Evolutionary conservation across 2,329 filamentous ascomycete genomes (phyloP).

Genomic region (Penicillium sp.): DNA sequence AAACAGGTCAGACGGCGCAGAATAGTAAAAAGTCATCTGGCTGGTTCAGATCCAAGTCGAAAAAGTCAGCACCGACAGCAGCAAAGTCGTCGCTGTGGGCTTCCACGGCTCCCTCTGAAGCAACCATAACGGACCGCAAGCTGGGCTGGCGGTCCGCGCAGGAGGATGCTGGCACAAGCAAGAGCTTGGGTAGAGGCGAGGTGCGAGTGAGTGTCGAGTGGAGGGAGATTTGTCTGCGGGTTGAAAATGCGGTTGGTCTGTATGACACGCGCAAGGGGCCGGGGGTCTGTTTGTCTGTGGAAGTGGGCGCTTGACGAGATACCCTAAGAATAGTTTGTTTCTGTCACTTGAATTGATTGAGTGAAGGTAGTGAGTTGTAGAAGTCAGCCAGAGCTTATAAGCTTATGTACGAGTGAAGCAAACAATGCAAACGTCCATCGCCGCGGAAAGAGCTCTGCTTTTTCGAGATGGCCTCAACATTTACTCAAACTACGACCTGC

Average conservation of each 20-base stretch:
- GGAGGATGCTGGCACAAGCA: slow-evolving; percentile 7
- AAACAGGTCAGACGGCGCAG: not conserved
- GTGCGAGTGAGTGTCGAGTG: slow-evolving; percentile 30
- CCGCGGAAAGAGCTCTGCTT: no score
- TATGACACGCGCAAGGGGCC: slow-evolving; percentile 39
- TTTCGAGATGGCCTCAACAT: no score
- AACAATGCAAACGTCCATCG: slow-evolving; percentile 19
- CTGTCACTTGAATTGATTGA: not conserved
- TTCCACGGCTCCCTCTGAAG: slow-evolving; percentile 13
- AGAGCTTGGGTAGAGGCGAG: slow-evolving; percentile 18
- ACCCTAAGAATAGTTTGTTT: no score
- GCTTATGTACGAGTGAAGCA: slow-evolving; percentile 13
- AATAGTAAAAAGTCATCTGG: slow-evolving; percentile 1
- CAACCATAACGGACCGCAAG: slow-evolving; percentile 23
- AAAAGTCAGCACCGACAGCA: no score
- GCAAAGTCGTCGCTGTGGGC: slow-evolving; percentile 17
- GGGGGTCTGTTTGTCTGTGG: slow-evolving; percentile 29
- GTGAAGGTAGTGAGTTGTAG: not conserved
- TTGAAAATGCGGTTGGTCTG: slow-evolving; percentile 43
- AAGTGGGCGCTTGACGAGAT: slow-evolving; percentile 25
- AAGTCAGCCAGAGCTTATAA: no score
- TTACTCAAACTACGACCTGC: no score
- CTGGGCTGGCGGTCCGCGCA: slow-evolving; percentile 27
- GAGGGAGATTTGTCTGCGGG: slow-evolving; percentile 39
- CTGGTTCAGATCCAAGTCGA: slow-evolving; percentile 10